These are phyloP conservation scores for Dichotomopilus funicola DNA, from an alignment of 2,329 filamentous ascomycete species.

Conservation along the genomic window DNA sequence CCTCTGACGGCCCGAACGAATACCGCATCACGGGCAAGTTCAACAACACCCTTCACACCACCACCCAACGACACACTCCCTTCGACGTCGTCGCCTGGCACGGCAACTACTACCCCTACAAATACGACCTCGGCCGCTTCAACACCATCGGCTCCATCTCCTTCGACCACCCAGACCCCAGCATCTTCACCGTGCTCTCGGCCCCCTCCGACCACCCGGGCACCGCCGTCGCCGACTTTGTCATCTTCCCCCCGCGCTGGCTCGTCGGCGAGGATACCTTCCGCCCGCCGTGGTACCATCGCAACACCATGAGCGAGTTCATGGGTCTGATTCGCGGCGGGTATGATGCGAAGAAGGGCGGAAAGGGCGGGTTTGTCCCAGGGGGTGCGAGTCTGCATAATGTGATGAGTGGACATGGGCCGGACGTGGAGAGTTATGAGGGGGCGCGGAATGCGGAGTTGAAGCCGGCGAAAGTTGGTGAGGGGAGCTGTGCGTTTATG, in stretches of 20 bases:
- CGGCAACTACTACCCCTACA: conserved; percentile 73
- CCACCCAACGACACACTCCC: conserved; percentile 61
- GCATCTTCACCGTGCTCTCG: conserved; percentile 67
- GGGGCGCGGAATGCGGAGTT: conserved; percentile 50
- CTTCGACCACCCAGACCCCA: conserved; percentile 72
- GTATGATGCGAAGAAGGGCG: conserved; percentile 57
- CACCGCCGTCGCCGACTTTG: conserved; percentile 63
- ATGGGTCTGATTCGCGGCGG: conserved; percentile 53
- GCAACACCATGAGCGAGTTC: conserved; percentile 62
- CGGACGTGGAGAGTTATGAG: conserved; percentile 51
- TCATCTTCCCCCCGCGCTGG: conserved; percentile 68
- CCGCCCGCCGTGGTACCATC: conserved; percentile 66
- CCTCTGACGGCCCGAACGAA: conserved; percentile 30
- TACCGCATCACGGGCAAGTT: conserved; percentile 58
- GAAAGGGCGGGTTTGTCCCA: conserved; percentile 48
- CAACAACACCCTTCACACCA: conserved; percentile 59
- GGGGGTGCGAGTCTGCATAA: conserved; percentile 61
- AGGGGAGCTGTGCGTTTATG: conserved; percentile 60
- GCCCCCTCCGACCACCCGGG: conserved; percentile 54
- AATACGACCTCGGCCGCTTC: conserved; percentile 74
- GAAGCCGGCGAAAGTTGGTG: conserved; percentile 51
- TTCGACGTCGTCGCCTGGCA: conserved; percentile 80
- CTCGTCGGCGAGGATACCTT: conserved; percentile 64
- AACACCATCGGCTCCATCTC: conserved; percentile 67
- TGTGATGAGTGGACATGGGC: conserved; percentile 62